These are phyloP conservation scores for Wallemia mellicola DNA, from an alignment of 1,284 basidiomycete species.

Conservation along the genomic window DNA sequence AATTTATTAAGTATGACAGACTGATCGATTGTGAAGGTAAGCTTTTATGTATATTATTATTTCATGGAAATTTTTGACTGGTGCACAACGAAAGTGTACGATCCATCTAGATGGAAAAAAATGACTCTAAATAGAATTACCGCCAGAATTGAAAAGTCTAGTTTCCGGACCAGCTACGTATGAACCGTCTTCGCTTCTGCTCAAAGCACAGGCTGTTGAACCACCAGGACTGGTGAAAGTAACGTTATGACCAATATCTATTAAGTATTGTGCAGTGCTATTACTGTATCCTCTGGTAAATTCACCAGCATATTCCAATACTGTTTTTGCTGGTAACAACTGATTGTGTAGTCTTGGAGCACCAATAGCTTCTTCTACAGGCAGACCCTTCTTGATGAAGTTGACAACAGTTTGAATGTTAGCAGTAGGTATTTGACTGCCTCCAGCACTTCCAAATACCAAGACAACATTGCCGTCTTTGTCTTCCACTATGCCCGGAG, in stretches of 20 bases:
- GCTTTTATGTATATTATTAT: no score
- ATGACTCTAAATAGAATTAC: no score
- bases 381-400: slow-evolving; percentile 39
- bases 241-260: neutral
- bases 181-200: no score
- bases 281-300: neutral
- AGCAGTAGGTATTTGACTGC: slow-evolving; percentile 50
- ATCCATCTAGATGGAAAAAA: no score
- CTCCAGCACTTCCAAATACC: slow-evolving; percentile 57
- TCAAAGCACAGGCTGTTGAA: neutral
- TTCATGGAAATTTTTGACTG: no score
- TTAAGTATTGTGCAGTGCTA: neutral
- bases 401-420: slow-evolving; percentile 57
- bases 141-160: no score
- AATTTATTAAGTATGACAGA: no score
- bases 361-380: slow-evolving; percentile 52
- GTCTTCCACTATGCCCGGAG: slow-evolving; percentile 24
- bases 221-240: neutral
- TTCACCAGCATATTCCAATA: neutral
- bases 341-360: slow-evolving; percentile 67
- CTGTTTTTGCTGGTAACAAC: slow-evolving; percentile 27
- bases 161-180: no score
- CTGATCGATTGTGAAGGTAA: no score
- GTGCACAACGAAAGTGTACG: no score
- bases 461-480: slow-evolving; percentile 34